These are phyloP conservation scores for Trametes punicea DNA, from an alignment of 768 basidiomycete species.

Conservation along the genomic window DNA sequence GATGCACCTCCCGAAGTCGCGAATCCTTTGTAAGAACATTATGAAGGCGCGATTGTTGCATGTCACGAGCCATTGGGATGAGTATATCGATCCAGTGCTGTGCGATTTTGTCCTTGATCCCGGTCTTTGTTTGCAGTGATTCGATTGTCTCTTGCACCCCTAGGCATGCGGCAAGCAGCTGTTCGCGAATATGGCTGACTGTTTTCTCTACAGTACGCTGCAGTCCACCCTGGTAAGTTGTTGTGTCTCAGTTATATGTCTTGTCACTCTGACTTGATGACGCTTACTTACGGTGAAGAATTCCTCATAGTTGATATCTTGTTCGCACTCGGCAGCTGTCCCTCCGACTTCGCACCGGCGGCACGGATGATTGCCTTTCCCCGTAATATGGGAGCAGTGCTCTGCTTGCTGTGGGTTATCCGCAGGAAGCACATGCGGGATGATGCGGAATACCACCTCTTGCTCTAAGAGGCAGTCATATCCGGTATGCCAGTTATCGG, in stretches of 20 bases:
- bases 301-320: background rate
- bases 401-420: constrained; percentile 28
- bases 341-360: constrained; percentile 21
- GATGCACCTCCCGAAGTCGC: background rate
- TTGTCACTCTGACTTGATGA: no score
- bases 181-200: constrained; percentile 26
- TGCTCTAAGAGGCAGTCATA: constrained; percentile 13
- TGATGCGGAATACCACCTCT: constrained; percentile 11
- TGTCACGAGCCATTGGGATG: constrained; percentile 10
- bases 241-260: no score
- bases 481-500: constrained; percentile 6
- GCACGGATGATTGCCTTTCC: constrained; percentile 39
- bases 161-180: constrained; percentile 32
- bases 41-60: background rate
- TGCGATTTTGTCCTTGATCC: constrained; percentile 39
- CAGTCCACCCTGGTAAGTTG: background rate
- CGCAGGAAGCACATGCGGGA: constrained; percentile 3
- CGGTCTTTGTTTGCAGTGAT: constrained; percentile 30
- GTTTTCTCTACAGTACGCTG: constrained; percentile 17
- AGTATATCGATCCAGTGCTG: constrained; percentile 39
- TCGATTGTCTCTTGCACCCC: constrained; percentile 32
- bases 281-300: background rate
- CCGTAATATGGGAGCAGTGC: constrained; percentile 34
- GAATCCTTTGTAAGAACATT: background rate
- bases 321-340: background rate